phyloP scores from a whole-genome alignment of 768 basidiomycete genomes.

The Porphyrellus cyaneotinctus region DNA sequence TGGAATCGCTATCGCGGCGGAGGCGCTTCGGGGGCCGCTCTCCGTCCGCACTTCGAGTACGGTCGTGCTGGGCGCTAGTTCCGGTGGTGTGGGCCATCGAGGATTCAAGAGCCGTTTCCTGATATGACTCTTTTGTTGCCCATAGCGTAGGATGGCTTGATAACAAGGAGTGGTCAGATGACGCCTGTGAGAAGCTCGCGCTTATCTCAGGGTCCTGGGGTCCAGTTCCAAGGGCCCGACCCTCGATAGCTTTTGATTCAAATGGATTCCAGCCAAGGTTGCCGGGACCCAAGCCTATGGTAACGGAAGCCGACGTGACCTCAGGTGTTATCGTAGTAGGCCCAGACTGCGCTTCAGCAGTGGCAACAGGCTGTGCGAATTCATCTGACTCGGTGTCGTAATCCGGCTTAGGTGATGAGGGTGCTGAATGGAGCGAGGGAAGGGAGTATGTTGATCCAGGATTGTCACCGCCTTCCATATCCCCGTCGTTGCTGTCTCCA shows the following conservation, averaged over 20 bases:
- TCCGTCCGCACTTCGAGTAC: conserved; percentile 20
- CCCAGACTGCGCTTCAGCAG: conserved; percentile 3
- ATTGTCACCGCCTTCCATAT: conserved; percentile 19
- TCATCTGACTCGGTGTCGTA: conserved; percentile 18
- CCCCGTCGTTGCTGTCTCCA: conserved; percentile 13
- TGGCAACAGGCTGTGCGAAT: conserved; percentile 9
- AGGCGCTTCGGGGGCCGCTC: conserved; percentile 29
- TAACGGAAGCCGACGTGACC: conserved; percentile 1
- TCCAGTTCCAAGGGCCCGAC: conserved; percentile 4
- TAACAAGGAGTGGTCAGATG: conserved; percentile 3
- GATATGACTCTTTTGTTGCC: conserved; percentile 9
- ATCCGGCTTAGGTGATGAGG: conserved; percentile 9
- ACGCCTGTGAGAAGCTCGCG: conserved; percentile 15
- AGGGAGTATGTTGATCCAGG: conserved; percentile 19
- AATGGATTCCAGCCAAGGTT: neutral
- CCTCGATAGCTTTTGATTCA: neutral
- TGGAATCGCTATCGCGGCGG: conserved; percentile 14
- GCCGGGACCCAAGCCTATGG: conserved; percentile 6
- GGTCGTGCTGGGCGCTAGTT: conserved; percentile 7
- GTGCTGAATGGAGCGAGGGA: conserved; percentile 22
- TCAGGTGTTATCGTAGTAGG: neutral
- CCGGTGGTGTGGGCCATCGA: conserved; percentile 6
- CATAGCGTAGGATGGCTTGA: neutral
- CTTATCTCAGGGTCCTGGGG: conserved; percentile 14
- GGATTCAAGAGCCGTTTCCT: conserved; percentile 5